Evolutionary conservation across 2,329 filamentous ascomycete genomes (phyloP), one percentile per base, ranked within the genome.

Genomic region (Trichoderma sp.): DNA sequence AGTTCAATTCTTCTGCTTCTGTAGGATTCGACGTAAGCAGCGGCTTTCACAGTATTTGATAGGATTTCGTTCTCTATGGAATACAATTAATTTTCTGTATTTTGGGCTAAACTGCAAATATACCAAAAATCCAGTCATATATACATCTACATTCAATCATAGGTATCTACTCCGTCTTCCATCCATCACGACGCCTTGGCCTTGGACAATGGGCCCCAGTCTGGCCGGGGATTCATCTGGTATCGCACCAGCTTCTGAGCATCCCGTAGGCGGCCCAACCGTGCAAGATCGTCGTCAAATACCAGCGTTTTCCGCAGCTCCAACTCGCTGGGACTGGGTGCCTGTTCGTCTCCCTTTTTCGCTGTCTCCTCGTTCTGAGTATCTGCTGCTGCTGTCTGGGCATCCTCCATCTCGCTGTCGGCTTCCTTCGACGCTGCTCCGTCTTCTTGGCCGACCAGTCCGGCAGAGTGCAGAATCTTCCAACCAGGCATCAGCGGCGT

Each of bases 161-260:
- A 35, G 4, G 33, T 21, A 13, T 24, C 27, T n/a, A 35, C n/a
- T 29, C 19, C 37, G 19, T 24, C 13, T 19, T 88, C 16, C 40
- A 43, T n/a, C 19, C 10, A 88, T 93, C 79, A 95, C 84, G 79
- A 79, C n/a, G 82, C 83, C 72, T 79, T 84, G 31, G 87, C 87
- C 72, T 83, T 83, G 64, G 81, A 83, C 88, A 97, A 89, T 1
- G 96, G 96, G 0, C 96, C 96, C 96, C 96, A 99, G 78, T 98
- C 96, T 76, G 93, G 90, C 70, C 91, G 85, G 57, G 96, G 96
- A 77, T 98, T 98, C 71, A 90, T 82, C 82, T 97, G 96, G 79
- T 97, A 99, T 72, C 95, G 86, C 66, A 96, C 89, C 57, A 96
- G 84, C 72, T 90, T 91, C 77, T 88, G 90, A 70, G 83, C 85